Conservation (phyloP, 2,329 filamentous ascomycete species). For the Clonostachys byssicola region DNA sequence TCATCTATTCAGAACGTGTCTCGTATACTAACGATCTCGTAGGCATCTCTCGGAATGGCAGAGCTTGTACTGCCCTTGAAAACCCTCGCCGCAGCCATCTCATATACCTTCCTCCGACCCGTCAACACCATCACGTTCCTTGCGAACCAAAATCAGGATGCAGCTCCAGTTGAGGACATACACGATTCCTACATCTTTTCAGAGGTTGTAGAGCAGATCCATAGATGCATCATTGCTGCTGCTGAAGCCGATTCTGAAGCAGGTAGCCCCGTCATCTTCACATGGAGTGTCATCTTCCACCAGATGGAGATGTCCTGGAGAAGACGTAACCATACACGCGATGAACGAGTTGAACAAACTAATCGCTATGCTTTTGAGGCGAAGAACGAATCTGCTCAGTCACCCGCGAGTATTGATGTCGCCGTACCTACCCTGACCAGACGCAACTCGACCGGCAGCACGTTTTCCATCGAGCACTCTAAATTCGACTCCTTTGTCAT, state of each 20-base stretch:
- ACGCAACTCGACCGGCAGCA: slow-evolving; percentile 57
- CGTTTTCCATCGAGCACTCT: slow-evolving; percentile 57
- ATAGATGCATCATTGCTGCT: slow-evolving; percentile 63
- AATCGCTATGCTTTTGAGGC: slow-evolving; percentile 52
- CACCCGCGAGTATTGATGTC: no score
- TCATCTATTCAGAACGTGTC: background rate
- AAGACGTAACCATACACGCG: slow-evolving; percentile 55
- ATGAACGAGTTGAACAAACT: slow-evolving; percentile 53
- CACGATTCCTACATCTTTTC: slow-evolving; percentile 64
- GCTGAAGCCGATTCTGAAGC: slow-evolving; percentile 51
- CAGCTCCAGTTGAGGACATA: slow-evolving; percentile 22
- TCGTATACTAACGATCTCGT: background rate
- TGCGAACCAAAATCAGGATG: slow-evolving; percentile 29
- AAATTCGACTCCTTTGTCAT: slow-evolving; percentile 54
- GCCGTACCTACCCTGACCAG: slow-evolving; percentile 22
- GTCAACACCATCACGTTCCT: slow-evolving; percentile 43
- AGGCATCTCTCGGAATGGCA: slow-evolving; percentile 13
- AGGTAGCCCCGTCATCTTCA: slow-evolving; percentile 70
- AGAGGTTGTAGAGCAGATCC: slow-evolving; percentile 67
- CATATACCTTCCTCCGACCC: slow-evolving; percentile 68
- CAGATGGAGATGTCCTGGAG: slow-evolving; percentile 62
- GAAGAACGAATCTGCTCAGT: background rate
- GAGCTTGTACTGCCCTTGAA: slow-evolving; percentile 62
- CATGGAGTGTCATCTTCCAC: slow-evolving; percentile 76
- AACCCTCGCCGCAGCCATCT: slow-evolving; percentile 65